Conservation (phyloP, 805 yeast genomes). For the Tetrapisispora iriomotensis region DNA sequence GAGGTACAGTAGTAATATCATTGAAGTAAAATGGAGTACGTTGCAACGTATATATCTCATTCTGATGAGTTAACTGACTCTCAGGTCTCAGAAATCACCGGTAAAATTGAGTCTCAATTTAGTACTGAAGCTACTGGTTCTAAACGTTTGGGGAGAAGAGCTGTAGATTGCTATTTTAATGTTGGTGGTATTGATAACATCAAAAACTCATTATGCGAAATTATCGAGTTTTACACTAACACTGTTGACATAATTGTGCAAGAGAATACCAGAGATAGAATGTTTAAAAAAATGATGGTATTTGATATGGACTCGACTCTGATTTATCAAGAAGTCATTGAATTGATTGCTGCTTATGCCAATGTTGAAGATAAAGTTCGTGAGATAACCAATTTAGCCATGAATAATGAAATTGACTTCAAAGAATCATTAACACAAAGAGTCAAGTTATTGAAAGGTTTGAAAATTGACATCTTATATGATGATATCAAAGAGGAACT, state of each 20-base stretch:
- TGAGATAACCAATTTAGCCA: conserved; percentile 82
- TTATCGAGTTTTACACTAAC: conserved; percentile 19
- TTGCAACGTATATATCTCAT: conserved; percentile 3
- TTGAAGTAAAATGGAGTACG: not conserved
- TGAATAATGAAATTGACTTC: conserved; percentile 95
- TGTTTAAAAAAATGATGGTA: conserved; percentile 48
- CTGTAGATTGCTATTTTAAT: conserved; percentile 1
- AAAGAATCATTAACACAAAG: conserved; percentile 67
- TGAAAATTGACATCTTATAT: conserved; percentile 63
- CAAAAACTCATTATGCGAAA: conserved; percentile 59
- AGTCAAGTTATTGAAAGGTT: conserved; percentile 73
- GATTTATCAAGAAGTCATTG: conserved; percentile 94
- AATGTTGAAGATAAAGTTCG: conserved; percentile 80
- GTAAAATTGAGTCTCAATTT: not conserved
- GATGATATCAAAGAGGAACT: conserved; percentile 64
- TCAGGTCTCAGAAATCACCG: not conserved
- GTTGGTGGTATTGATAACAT: not conserved
- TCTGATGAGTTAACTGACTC: not conserved
- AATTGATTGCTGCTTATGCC: conserved; percentile 90
- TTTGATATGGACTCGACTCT: conserved; percentile 98
- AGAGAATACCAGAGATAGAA: conserved; percentile 14
- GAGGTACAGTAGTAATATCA: not conserved
- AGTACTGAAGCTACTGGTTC: not conserved
- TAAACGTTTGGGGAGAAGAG: conserved; percentile 1
- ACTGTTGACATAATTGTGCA: conserved; percentile 21